These are phyloP conservation scores for Tetrahymena malaccensis DNA, from an alignment of 73 alveolate genomes.

Conservation along the genomic window DNA sequence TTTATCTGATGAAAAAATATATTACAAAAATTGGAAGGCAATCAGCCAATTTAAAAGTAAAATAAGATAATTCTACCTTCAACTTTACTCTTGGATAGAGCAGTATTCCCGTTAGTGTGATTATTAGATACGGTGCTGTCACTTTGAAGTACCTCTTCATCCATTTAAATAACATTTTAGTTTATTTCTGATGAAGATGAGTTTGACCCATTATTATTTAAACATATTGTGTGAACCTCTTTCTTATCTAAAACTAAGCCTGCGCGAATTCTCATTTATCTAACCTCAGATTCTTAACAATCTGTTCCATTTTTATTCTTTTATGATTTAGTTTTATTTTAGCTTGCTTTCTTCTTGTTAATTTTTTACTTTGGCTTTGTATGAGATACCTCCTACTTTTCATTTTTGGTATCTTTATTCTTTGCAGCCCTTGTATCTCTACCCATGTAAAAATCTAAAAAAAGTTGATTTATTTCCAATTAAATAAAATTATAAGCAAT, in stretches of 20 bases:
- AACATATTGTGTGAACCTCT: background rate
- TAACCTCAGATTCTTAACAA: background rate
- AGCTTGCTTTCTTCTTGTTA: background rate
- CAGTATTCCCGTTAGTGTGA: background rate
- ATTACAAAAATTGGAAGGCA: background rate
- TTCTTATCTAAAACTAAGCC: background rate
- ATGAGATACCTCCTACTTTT: background rate
- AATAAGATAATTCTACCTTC: background rate
- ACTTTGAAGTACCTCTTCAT: background rate
- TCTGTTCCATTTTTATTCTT: background rate
- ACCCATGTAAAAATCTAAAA: background rate
- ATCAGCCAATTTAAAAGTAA: background rate
- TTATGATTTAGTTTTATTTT: background rate
- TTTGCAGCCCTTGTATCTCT: background rate
- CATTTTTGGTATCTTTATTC: background rate
- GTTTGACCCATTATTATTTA: background rate
- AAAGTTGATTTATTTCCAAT: background rate
- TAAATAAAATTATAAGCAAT: background rate
- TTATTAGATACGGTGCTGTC: background rate
- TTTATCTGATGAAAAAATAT: background rate
- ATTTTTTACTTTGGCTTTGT: background rate
- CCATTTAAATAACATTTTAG: background rate
- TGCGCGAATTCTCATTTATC: background rate
- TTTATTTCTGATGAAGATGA: background rate
- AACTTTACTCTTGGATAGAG: background rate